These are phyloP conservation scores for Cystoisospora suis DNA, from an alignment of 169 alveolate species.

Conservation along the genomic window DNA sequence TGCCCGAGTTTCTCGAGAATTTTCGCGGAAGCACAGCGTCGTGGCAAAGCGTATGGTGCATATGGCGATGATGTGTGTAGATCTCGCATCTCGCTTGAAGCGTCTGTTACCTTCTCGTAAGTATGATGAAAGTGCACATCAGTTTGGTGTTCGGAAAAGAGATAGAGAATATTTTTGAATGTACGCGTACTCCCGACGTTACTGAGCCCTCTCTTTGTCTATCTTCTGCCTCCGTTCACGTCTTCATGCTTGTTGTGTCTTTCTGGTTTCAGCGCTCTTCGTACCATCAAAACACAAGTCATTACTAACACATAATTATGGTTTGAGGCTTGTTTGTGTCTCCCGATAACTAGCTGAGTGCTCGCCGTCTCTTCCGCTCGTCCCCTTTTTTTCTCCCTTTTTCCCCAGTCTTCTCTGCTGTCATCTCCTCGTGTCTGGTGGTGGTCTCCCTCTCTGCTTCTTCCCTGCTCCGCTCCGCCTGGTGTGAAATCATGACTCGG, in stretches of 20 bases:
- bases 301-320: too few species aligned
- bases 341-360: too few species aligned
- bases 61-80: constrained; percentile 36
- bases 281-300: too few species aligned
- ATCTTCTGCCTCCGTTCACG: not conserved
- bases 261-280: too few species aligned
- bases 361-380: not conserved
- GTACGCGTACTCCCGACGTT: not conserved
- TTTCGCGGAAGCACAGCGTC: constrained; percentile 51
- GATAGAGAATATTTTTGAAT: too few species aligned
- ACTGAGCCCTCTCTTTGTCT: not conserved
- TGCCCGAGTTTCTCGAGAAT: constrained; percentile 43
- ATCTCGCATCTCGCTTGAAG: constrained; percentile 31
- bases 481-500: too few species aligned
- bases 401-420: not conserved
- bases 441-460: not conserved
- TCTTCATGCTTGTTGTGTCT: too few species aligned
- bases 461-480: too few species aligned
- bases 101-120: constrained; percentile 23
- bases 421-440: not conserved
- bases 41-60: constrained; percentile 59
- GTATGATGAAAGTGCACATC: not conserved
- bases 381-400: not conserved
- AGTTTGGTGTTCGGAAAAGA: too few species aligned
- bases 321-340: too few species aligned